phyloP scores from a whole-genome alignment of 768 basidiomycete genomes.

The Xerocomus brunneocitrinus region DNA sequence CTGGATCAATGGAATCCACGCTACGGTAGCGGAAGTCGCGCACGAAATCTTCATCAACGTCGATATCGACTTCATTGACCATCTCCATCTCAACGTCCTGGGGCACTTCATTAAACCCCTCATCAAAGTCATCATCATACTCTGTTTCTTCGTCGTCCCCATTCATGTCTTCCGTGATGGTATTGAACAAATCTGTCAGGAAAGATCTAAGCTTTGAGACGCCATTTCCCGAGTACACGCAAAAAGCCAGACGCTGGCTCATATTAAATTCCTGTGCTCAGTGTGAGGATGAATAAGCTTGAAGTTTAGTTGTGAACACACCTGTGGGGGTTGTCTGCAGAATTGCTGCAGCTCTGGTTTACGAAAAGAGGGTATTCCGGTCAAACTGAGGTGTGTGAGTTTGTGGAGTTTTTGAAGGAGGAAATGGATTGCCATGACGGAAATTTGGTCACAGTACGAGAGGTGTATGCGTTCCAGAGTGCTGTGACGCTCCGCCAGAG shows the following conservation, averaged over 20 bases:
- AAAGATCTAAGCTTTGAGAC: slow-evolving; percentile 78
- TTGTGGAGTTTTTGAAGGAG: slow-evolving; percentile 85
- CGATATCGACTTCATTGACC: slow-evolving; percentile 37
- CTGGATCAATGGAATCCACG: slow-evolving; percentile 11
- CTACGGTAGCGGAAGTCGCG: slow-evolving; percentile 29
- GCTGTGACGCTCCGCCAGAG: slow-evolving; percentile 79
- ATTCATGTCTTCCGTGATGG: slow-evolving; percentile 65
- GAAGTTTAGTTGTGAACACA: slow-evolving; percentile 35
- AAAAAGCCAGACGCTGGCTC: slow-evolving; percentile 85
- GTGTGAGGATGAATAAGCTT: slow-evolving; percentile 2
- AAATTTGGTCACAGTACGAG: slow-evolving; percentile 94
- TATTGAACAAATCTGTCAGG: slow-evolving; percentile 70
- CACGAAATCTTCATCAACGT: slow-evolving; percentile 44
- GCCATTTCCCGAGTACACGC: slow-evolving; percentile 93
- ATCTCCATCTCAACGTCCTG: slow-evolving; percentile 32
- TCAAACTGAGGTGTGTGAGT: slow-evolving; percentile 91
- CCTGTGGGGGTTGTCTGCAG: slow-evolving; percentile 83
- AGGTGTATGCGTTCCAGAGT: slow-evolving; percentile 94
- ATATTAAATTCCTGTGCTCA: slow-evolving; percentile 77
- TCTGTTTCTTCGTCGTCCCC: slow-evolving; percentile 64
- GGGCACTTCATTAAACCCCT: slow-evolving; percentile 30
- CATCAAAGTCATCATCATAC: slow-evolving; percentile 47
- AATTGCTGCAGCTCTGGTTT: slow-evolving; percentile 82
- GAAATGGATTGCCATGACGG: slow-evolving; percentile 86
- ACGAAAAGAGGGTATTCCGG: slow-evolving; percentile 93